Evolutionary conservation across 75 land plant genomes (phyloP).

Genomic region (Pseudotsuga menziesii): DNA sequence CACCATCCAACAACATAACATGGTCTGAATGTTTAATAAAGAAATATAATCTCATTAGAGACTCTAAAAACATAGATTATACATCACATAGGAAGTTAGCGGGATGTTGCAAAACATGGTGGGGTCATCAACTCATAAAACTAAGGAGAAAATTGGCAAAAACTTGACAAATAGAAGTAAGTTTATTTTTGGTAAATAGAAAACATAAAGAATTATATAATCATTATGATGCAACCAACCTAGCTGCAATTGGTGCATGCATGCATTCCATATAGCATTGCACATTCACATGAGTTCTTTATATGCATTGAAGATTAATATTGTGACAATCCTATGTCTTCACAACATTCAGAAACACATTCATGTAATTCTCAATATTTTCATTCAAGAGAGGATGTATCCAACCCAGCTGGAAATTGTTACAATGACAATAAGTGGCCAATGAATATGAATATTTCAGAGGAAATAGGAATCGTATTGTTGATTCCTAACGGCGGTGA

Average conservation of each 20-base stretch:
- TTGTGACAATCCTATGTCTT: background rate
- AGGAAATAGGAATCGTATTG: conserved; percentile 29
- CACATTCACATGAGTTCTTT: background rate
- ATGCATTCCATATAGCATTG: background rate
- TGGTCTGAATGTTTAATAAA: background rate
- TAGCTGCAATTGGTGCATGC: background rate
- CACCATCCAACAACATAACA: background rate
- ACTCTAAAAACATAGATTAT: background rate
- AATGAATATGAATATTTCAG: conserved; percentile 10
- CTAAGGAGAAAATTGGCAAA: no score
- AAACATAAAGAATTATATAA: no score
- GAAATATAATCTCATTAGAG: background rate
- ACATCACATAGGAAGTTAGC: background rate
- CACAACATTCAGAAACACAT: background rate
- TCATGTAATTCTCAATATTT: background rate
- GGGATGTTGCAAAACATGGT: background rate
- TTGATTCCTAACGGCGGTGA: conserved; percentile 33
- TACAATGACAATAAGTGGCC: background rate
- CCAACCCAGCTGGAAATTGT: background rate
- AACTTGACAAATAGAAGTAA: no score
- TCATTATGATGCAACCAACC: background rate
- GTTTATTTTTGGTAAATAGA: no score
- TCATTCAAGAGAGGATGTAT: background rate
- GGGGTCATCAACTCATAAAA: background rate
- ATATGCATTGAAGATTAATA: background rate